Conservation (phyloP, 1,284 basidiomycete species). For the Apiotrichum domesticum region DNA sequence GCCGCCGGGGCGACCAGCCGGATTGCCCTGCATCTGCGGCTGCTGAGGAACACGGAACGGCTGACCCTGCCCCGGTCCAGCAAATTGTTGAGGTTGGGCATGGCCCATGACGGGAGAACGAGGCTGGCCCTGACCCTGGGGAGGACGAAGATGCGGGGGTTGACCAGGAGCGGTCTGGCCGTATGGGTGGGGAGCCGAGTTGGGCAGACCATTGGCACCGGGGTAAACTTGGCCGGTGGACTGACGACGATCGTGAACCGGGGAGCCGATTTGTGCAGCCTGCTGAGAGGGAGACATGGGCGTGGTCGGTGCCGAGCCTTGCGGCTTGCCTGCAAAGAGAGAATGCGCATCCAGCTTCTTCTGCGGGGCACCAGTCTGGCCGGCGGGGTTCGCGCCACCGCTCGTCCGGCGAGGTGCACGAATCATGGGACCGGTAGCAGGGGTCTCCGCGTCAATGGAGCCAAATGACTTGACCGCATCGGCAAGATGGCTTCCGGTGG, state of each 20-base stretch:
- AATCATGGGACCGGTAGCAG: constrained; percentile 40
- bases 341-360: constrained; percentile 38
- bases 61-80: constrained; percentile 16
- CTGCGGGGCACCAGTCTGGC: constrained; percentile 16
- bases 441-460: constrained; percentile 55
- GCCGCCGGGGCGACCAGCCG: constrained; percentile 13
- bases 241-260: constrained; percentile 28
- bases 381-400: constrained; percentile 20
- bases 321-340: constrained; percentile 37
- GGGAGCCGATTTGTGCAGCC: constrained; percentile 13
- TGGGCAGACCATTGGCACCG: constrained; percentile 25
- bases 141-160: constrained; percentile 26
- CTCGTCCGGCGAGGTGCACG: constrained; percentile 36
- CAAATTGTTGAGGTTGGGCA: constrained; percentile 14
- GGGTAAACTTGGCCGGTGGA: constrained; percentile 25
- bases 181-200: constrained; percentile 16
- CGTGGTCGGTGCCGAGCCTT: constrained; percentile 13
- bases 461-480: constrained; percentile 68
- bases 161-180: constrained; percentile 17
- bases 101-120: constrained; percentile 30
- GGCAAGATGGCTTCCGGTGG: constrained; percentile 43
- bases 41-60: constrained; percentile 23
- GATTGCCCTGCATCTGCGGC: constrained; percentile 15
- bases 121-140: constrained; percentile 25
- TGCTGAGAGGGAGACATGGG: constrained; percentile 20